Conservation (phyloP, 768 basidiomycete species). For the Dioszegia hungarica region DNA sequence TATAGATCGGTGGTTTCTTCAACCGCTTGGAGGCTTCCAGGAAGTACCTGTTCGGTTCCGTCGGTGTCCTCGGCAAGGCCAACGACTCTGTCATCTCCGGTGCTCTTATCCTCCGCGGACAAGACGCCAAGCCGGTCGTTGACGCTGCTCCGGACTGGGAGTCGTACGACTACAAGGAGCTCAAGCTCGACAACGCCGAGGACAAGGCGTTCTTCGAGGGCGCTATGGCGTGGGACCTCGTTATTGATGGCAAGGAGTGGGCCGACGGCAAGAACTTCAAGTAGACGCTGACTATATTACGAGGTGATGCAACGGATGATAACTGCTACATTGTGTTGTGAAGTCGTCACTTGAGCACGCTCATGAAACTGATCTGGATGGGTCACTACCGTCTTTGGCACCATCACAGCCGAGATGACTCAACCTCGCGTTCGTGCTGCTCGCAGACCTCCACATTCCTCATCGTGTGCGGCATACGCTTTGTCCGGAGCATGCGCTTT, state of each 20-base stretch:
- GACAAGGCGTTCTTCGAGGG: slow-evolving; percentile 85
- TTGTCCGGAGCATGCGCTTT: too few relatives aligned
- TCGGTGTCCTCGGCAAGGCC: slow-evolving; percentile 78
- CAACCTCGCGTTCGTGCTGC: too few relatives aligned
- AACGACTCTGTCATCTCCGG: slow-evolving; percentile 80
- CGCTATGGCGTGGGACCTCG: slow-evolving; percentile 88
- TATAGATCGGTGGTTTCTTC: slow-evolving; percentile 86
- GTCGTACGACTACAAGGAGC: slow-evolving; percentile 71
- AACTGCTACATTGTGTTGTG: too few relatives aligned
- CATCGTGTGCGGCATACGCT: too few relatives aligned
- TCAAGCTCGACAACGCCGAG: slow-evolving; percentile 66
- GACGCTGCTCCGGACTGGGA: slow-evolving; percentile 55
- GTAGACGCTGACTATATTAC: slow-evolving; percentile 27
- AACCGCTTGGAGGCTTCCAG: slow-evolving; percentile 93
- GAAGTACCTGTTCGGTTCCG: slow-evolving; percentile 90
- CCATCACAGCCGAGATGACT: too few relatives aligned
- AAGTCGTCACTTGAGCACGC: too few relatives aligned
- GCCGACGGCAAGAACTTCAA: slow-evolving; percentile 57
- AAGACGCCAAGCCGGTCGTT: slow-evolving; percentile 48
- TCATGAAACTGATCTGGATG: too few relatives aligned
- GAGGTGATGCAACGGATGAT: background rate
- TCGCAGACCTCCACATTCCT: too few relatives aligned
- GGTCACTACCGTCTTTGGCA: too few relatives aligned
- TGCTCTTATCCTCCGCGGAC: slow-evolving; percentile 74
- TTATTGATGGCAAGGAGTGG: slow-evolving; percentile 84